Evolutionary conservation across 176 grass and related monocot species (phyloP).

Genomic region (barley (Hordeum vulgare)): DNA sequence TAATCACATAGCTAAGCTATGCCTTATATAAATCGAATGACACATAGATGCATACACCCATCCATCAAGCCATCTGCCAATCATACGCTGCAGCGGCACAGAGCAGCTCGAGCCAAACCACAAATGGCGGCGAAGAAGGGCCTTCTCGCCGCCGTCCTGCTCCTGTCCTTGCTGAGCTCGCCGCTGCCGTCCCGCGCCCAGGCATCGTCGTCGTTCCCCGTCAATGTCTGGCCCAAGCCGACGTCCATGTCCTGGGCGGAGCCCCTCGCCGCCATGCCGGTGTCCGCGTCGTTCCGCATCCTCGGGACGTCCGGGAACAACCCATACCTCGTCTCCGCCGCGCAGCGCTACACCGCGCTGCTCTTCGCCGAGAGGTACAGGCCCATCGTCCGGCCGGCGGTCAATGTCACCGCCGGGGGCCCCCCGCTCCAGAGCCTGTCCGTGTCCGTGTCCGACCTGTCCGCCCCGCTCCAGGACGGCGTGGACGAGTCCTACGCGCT

Average conservation of each 20-base stretch:
- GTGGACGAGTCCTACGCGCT: slow-evolving; percentile 78
- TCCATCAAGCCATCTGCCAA: neutral
- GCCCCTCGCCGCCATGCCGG: slow-evolving; percentile 30
- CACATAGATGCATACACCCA: neutral
- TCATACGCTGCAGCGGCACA: neutral
- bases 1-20: neutral
- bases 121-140: slow-evolving; percentile 1
- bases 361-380: slow-evolving; percentile 49
- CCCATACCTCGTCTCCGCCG: slow-evolving; percentile 43
- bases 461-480: slow-evolving; percentile 50
- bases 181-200: neutral
- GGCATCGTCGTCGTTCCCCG: slow-evolving; percentile 16
- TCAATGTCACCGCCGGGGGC: slow-evolving; percentile 21
- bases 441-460: slow-evolving; percentile 43
- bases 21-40: neutral
- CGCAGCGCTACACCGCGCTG: slow-evolving; percentile 64
- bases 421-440: slow-evolving; percentile 17
- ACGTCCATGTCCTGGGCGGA: slow-evolving; percentile 66
- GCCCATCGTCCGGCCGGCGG: slow-evolving; percentile 43
- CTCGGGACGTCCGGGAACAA: slow-evolving; percentile 20
- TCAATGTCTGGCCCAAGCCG: slow-evolving; percentile 91
- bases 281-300: slow-evolving; percentile 72
- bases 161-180: slow-evolving; percentile 19
- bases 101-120: neutral
- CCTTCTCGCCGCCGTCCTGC: neutral